Conservation (phyloP, 768 basidiomycete genomes). For the Dentipellis fragilis region DNA sequence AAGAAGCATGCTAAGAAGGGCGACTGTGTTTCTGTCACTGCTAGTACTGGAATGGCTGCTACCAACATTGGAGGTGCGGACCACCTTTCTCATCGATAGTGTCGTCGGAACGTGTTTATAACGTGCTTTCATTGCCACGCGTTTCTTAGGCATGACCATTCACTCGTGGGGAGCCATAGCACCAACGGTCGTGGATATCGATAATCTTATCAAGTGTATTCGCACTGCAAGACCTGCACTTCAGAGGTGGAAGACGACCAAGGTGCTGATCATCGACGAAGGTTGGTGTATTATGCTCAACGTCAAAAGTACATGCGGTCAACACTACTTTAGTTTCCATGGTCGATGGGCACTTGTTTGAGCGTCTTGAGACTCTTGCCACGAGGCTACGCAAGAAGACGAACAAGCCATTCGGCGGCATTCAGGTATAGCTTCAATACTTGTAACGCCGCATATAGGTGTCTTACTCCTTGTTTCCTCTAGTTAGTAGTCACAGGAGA, state of each 20-base stretch:
- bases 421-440: constrained; percentile 33
- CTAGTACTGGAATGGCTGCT: constrained; percentile 56
- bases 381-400: constrained; percentile 39
- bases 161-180: constrained; percentile 57
- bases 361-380: constrained; percentile 48
- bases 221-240: constrained; percentile 42
- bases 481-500: constrained; percentile 54
- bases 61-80: constrained; percentile 54
- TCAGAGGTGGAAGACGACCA: constrained; percentile 46
- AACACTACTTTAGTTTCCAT: constrained; percentile 42
- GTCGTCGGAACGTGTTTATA: neutral
- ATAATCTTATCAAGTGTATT: constrained; percentile 40
- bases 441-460: constrained; percentile 13
- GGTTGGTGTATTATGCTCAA: constrained; percentile 21
- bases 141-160: constrained; percentile 39
- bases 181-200: constrained; percentile 33
- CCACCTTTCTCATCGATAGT: neutral
- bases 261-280: constrained; percentile 59
- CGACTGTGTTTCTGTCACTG: constrained; percentile 44
- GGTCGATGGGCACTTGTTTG: constrained; percentile 54
- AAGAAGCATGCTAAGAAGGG: constrained; percentile 33
- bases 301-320: neutral
- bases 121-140: constrained; percentile 20
- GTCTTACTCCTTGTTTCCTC: constrained; percentile 17
- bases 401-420: constrained; percentile 50